Evolutionary conservation across 2,329 filamentous ascomycete species (phyloP).

Genomic region (Verticillium nubilum): DNA sequence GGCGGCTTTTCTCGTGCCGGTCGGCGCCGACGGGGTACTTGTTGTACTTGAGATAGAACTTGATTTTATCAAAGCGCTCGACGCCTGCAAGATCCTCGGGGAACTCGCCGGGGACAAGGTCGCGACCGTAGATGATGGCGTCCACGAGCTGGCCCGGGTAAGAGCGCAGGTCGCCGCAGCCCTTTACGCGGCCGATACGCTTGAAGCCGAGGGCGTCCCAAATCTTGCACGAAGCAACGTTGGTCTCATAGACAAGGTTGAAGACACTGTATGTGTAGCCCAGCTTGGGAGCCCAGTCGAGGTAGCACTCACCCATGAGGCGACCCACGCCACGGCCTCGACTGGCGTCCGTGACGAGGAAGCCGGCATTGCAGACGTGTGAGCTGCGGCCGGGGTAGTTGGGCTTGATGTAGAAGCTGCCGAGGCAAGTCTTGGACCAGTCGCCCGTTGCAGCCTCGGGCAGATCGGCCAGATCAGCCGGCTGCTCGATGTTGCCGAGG

Average conservation of each 20-base stretch:
- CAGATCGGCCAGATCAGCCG: conserved; percentile 43
- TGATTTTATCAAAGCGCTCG: conserved; percentile 97
- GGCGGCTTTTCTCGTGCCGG: conserved; percentile 88
- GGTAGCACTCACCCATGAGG: conserved; percentile 70
- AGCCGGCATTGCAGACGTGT: conserved; percentile 83
- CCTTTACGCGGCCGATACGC: conserved; percentile 78
- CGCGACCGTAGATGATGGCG: conserved; percentile 72
- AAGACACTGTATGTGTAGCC: conserved; percentile 92
- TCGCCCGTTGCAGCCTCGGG: conserved; percentile 46
- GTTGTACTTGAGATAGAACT: conserved; percentile 91
- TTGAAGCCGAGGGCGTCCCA: conserved; percentile 93
- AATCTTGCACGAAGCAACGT: conserved; percentile 82
- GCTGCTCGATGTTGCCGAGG: conserved; percentile 64
- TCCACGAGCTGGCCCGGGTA: conserved; percentile 65
- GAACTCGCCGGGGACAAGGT: conserved; percentile 50
- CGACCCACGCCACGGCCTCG: conserved; percentile 70
- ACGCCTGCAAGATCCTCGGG: conserved; percentile 83
- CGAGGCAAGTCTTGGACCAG: conserved; percentile 77
- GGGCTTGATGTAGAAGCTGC: conserved; percentile 91
- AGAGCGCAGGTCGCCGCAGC: conserved; percentile 63
- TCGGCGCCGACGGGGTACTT: conserved; percentile 92
- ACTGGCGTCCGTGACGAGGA: conserved; percentile 67
- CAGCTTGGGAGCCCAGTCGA: conserved; percentile 73
- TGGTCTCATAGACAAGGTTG: conserved; percentile 91
- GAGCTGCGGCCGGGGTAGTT: conserved; percentile 89